Conservation (phyloP, 805 yeast genomes). For the Scheffersomyces coipomensis region DNA sequence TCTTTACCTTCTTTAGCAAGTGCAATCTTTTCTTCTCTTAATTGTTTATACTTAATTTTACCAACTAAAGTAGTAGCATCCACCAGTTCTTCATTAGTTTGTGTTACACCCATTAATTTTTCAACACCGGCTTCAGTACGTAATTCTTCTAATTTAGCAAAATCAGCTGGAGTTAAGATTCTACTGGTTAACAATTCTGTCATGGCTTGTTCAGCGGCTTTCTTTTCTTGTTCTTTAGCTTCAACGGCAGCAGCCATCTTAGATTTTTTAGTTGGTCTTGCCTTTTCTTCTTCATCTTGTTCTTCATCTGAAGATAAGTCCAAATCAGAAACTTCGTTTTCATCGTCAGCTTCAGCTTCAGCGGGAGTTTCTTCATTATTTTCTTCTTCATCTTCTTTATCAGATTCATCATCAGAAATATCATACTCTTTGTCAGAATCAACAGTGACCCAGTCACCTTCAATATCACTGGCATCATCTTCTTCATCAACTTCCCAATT, state of each 20-base stretch:
- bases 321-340: constrained; percentile 28
- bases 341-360: constrained; percentile 15
- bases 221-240: constrained; percentile 28
- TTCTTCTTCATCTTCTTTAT: constrained; percentile 35
- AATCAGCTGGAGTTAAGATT: constrained; percentile 95
- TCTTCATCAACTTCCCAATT: constrained; percentile 64
- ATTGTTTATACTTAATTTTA: constrained; percentile 75
- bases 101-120: constrained; percentile 62
- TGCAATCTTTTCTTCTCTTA: constrained; percentile 87
- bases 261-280: constrained; percentile 26
- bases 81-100: constrained; percentile 75
- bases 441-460: constrained; percentile 90
- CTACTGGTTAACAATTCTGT: constrained; percentile 65
- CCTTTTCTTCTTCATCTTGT: constrained; percentile 38
- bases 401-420: constrained; percentile 51
- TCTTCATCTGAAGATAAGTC: constrained; percentile 23
- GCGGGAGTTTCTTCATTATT: constrained; percentile 24
- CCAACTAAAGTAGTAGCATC: constrained; percentile 80
- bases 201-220: constrained; percentile 27
- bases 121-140: constrained; percentile 82
- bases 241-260: constrained; percentile 9
- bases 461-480: constrained; percentile 55
- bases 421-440: constrained; percentile 78
- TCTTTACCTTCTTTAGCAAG: constrained; percentile 88
- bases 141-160: constrained; percentile 90